Percentiles rank a stretch among this genome's conserved stretches.
Conservation (phyloP, 2,329 filamentous ascomycete genomes). For the Neofusicoccum cordaticola region DNA sequence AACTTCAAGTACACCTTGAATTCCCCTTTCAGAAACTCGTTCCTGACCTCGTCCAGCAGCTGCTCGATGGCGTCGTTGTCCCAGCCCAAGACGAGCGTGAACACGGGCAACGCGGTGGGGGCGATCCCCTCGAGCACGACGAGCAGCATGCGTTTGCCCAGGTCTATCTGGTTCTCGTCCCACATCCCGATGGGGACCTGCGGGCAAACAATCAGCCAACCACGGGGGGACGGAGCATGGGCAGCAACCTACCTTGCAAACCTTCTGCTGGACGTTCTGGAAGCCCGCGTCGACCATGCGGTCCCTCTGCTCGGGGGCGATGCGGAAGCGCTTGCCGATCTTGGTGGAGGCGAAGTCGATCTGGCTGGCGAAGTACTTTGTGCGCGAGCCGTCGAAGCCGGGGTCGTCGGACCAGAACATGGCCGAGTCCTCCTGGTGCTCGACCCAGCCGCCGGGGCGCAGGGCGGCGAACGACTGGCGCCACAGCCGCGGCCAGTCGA, state of each 20-base stretch:
- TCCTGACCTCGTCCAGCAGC: constrained; percentile 5
- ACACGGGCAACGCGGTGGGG: neutral
- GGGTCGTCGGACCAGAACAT: constrained; percentile 14
- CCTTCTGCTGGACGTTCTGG: constrained; percentile 31
- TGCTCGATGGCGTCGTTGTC: neutral
- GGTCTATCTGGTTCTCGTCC: neutral
- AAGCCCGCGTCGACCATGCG: constrained; percentile 30
- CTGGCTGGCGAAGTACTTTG: constrained; percentile 4
- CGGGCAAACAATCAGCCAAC: neutral
- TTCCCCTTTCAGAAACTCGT: constrained; percentile 1
- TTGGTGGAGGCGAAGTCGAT: constrained; percentile 5
- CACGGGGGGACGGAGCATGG: too few species aligned
- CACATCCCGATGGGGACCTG: constrained; percentile 5
- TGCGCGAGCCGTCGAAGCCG: neutral
- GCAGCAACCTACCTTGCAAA: constrained; percentile 28
- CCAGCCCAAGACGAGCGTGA: neutral
- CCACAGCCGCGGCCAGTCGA: constrained; percentile 53
- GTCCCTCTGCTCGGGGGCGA: constrained; percentile 17
- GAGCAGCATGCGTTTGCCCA: constrained; percentile 7
- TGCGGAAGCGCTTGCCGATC: constrained; percentile 9
- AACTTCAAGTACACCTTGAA: neutral
- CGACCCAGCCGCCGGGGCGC: constrained; percentile 52
- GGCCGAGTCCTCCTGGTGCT: constrained; percentile 44
- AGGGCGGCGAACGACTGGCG: constrained; percentile 40
- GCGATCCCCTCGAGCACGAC: constrained; percentile 7